phyloP scores from a whole-genome alignment of 1,139 yeast species.

The Suhomyces wounanorum region DNA sequence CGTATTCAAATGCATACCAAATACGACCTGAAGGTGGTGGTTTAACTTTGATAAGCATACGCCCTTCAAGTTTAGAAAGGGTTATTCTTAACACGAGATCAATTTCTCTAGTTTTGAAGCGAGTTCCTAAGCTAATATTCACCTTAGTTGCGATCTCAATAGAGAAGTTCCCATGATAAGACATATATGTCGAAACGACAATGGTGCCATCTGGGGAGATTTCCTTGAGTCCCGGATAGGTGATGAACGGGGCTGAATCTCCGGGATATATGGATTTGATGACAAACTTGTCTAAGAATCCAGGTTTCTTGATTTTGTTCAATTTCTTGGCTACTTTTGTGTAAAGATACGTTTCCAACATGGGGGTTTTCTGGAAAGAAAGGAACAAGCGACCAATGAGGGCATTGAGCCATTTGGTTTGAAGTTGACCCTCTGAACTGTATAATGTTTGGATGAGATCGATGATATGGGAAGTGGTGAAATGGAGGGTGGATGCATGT shows the following conservation, averaged over 20 bases:
- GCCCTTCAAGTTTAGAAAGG: conserved; percentile 70
- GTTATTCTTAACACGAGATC: conserved; percentile 74
- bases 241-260: conserved; percentile 73
- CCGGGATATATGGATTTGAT: conserved; percentile 79
- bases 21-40: conserved; percentile 89
- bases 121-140: conserved; percentile 68
- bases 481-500: conserved; percentile 74
- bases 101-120: conserved; percentile 78
- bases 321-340: conserved; percentile 69
- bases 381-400: conserved; percentile 78
- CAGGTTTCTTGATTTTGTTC: conserved; percentile 80
- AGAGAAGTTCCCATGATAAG: conserved; percentile 73
- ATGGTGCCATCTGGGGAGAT: conserved; percentile 81
- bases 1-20: conserved; percentile 86
- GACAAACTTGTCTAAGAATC: conserved; percentile 79
- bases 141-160: conserved; percentile 80
- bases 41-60: conserved; percentile 66
- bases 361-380: conserved; percentile 70
- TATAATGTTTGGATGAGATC: conserved; percentile 74
- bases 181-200: conserved; percentile 59
- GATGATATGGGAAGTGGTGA: conserved; percentile 69
- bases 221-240: conserved; percentile 68
- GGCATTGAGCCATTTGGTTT: conserved; percentile 90
- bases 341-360: conserved; percentile 58
- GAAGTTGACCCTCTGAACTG: conserved; percentile 79